Percentiles rank a stretch among this genome's conserved stretches.
Evolutionary conservation across 495 filamentous ascomycete species (phyloP).

Genomic region (Tirmania nivea): DNA sequence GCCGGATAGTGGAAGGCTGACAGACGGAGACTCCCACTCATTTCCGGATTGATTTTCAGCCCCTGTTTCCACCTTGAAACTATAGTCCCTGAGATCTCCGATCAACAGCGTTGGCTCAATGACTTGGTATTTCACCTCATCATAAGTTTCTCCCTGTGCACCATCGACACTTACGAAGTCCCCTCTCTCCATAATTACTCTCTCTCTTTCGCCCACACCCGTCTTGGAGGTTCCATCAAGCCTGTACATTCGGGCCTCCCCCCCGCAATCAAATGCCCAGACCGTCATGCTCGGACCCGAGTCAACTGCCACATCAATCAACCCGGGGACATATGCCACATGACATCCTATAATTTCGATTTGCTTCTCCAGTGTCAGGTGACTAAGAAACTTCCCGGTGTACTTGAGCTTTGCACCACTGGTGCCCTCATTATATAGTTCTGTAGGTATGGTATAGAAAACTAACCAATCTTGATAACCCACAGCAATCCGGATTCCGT

Average conservation of each 20-base stretch:
- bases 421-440: conserved; percentile 27
- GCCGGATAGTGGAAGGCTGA: no score
- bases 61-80: no score
- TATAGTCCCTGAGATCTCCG: no score
- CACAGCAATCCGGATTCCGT: conserved; percentile 41
- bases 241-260: conserved; percentile 18
- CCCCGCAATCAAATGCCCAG: conserved; percentile 24
- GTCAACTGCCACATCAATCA: conserved; percentile 24
- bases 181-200: no score
- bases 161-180: no score
- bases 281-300: conserved; percentile 21
- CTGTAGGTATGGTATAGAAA: conserved; percentile 42
- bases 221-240: conserved; percentile 7
- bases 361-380: conserved; percentile 9
- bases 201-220: no score
- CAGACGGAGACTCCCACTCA: no score
- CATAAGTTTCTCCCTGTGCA: no score
- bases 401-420: not conserved
- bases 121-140: no score
- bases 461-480: conserved; percentile 24
- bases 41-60: no score
- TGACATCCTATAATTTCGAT: conserved; percentile 21
- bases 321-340: conserved; percentile 18
- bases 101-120: no score
- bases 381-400: not conserved